Percentiles rank a stretch among this genome's conserved stretches.
phyloP scores from a whole-genome alignment of 2,329 filamentous ascomycete genomes.

The Chaetomiaceae sp. region DNA sequence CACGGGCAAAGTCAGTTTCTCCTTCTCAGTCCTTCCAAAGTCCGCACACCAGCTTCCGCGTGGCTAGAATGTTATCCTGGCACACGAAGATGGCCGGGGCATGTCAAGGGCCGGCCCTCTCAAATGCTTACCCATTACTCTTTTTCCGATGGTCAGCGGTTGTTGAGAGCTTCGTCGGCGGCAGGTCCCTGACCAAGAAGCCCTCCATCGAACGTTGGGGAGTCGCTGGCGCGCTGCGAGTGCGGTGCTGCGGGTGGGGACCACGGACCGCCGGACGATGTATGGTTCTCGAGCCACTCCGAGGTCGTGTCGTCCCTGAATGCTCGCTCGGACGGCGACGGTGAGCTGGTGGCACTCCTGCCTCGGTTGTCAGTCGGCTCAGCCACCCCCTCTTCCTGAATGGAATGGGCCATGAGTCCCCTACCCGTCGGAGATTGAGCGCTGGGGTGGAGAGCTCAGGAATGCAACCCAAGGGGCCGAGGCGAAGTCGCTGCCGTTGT shows the following conservation, averaged over 20 bases:
- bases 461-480: not conserved
- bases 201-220: too few relatives aligned
- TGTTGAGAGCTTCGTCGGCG: too few relatives aligned
- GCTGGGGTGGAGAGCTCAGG: not conserved
- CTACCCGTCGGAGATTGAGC: not conserved
- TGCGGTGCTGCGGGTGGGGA: not conserved
- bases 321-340: not conserved
- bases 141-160: too few relatives aligned
- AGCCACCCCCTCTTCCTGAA: too few relatives aligned
- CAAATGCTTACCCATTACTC: too few relatives aligned
- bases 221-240: not conserved
- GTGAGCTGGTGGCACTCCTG: not conserved
- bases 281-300: not conserved
- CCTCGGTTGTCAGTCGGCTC: not conserved
- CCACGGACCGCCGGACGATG: not conserved
- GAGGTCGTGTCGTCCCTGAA: not conserved
- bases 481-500: not conserved
- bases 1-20: too few relatives aligned
- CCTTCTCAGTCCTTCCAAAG: too few relatives aligned
- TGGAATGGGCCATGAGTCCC: not conserved
- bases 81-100: too few relatives aligned
- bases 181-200: too few relatives aligned
- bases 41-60: too few relatives aligned
- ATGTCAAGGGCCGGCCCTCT: too few relatives aligned
- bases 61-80: too few relatives aligned